These are phyloP conservation scores for Colletotrichum sp. DNA, from an alignment of 2,329 filamentous ascomycete genomes.

Conservation along the genomic window DNA sequence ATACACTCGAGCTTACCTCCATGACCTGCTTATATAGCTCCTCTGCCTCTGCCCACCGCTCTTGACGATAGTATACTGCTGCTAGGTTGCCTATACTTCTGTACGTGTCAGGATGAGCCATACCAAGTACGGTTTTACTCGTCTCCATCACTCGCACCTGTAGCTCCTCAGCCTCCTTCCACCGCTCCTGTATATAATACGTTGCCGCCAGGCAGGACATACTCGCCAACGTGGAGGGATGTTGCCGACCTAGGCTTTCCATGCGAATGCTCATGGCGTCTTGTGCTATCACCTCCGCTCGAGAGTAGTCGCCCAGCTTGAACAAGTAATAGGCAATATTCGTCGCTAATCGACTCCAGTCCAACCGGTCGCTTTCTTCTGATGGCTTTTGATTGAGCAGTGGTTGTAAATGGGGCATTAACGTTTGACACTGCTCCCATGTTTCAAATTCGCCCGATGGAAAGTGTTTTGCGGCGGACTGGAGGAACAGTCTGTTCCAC, in stretches of 20 bases:
- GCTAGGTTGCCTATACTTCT: neutral
- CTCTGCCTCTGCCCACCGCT: neutral
- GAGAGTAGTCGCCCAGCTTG: neutral
- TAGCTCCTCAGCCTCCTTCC: neutral
- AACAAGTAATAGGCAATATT: constrained; percentile 6
- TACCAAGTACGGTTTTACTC: neutral
- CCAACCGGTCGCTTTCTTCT: neutral
- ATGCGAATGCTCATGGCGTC: neutral
- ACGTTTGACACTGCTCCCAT: neutral
- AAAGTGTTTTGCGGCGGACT: neutral
- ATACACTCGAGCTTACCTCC: neutral
- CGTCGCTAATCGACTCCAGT: constrained; percentile 2
- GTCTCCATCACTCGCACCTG: neutral
- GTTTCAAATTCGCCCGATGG: neutral
- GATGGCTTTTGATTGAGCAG: neutral
- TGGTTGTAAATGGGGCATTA: constrained; percentile 3
- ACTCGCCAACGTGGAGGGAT: fast-evolving
- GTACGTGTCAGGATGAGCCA: neutral
- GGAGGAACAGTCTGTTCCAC: constrained; percentile 19
- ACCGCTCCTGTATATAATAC: fast-evolving
- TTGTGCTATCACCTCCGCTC: neutral
- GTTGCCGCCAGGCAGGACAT: fast-evolving
- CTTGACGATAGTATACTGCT: neutral
- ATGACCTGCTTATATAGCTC: neutral
- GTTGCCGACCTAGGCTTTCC: neutral